Evolutionary conservation across 495 filamentous ascomycete species (phyloP).

Genomic region (Lophiostoma macrostomum): DNA sequence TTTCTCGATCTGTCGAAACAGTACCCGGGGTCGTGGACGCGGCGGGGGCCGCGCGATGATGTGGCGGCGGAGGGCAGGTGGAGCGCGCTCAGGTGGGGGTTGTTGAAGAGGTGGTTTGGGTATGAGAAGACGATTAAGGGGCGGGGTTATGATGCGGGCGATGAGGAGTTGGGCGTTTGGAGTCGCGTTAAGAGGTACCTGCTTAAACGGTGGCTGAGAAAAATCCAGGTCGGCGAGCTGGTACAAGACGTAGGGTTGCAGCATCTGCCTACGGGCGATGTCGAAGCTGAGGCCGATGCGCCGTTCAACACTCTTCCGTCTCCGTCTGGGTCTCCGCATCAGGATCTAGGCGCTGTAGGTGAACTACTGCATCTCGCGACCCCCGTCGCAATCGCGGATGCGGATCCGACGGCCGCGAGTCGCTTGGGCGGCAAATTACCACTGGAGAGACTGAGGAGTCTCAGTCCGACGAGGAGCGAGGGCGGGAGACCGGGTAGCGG

Average conservation of each 20-base stretch:
- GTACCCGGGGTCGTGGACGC: conserved; percentile 50
- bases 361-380: conserved; percentile 32
- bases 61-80: conserved; percentile 40
- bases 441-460: conserved; percentile 14
- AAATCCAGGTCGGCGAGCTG: conserved; percentile 33
- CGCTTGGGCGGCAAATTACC: conserved; percentile 21
- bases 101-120: conserved; percentile 48
- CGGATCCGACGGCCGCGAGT: conserved; percentile 31
- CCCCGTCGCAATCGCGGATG: conserved; percentile 28
- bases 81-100: conserved; percentile 46
- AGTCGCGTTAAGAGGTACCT: conserved; percentile 47
- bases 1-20: conserved; percentile 47
- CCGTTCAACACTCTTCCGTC: too few relatives aligned
- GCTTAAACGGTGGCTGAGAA: conserved; percentile 46
- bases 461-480: conserved; percentile 23
- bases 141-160: conserved; percentile 32
- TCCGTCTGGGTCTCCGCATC: too few relatives aligned
- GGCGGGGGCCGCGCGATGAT: conserved; percentile 45
- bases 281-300: conserved; percentile 18
- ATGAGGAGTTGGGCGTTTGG: conserved; percentile 45
- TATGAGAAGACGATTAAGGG: conserved; percentile 38
- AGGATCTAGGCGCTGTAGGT: conserved; percentile 30
- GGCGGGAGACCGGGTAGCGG: conserved; percentile 16
- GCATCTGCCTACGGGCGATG: conserved; percentile 6
- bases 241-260: conserved; percentile 23